Conservation (phyloP, 108 stramenopile species). For the Cyclotella sp. region DNA sequence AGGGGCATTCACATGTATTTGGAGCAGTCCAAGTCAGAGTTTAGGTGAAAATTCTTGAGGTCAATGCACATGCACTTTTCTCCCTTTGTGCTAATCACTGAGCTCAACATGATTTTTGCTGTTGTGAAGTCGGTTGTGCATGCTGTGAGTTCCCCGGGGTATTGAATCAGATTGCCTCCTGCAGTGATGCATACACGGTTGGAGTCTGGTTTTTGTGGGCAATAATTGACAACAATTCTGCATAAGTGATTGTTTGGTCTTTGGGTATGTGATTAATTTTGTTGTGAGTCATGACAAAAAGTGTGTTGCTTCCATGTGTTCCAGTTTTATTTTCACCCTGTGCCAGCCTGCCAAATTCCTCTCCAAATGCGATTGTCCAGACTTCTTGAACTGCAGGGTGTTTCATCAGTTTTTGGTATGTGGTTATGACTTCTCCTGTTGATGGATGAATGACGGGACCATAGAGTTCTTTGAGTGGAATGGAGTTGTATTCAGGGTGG, state of each 20-base stretch:
- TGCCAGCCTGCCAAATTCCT: conserved; percentile 24
- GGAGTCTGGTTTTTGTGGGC: conserved; percentile 44
- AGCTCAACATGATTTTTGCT: conserved; percentile 35
- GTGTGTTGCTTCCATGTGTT: background rate
- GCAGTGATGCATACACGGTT: conserved; percentile 45
- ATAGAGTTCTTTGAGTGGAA: no score
- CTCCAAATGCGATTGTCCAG: conserved; percentile 40
- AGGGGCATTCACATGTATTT: conserved; percentile 50
- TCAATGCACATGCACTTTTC: conserved; percentile 34
- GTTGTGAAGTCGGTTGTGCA: conserved; percentile 26
- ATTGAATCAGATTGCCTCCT: conserved; percentile 57
- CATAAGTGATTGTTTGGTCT: conserved; percentile 37
- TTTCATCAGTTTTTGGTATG: conserved; percentile 33
- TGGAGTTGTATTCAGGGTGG: no score
- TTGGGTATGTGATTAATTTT: conserved; percentile 22
- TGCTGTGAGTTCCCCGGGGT: conserved; percentile 22
- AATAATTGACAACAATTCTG: conserved; percentile 30
- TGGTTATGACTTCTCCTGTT: conserved; percentile 17
- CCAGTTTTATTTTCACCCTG: conserved; percentile 31
- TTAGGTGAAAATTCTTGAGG: conserved; percentile 52
- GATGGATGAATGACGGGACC: background rate
- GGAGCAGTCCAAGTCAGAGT: conserved; percentile 28
- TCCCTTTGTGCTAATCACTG: conserved; percentile 21
- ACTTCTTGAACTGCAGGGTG: conserved; percentile 6
- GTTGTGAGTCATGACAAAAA: conserved; percentile 1